These are phyloP conservation scores for Spirogloea muscicola DNA, from an alignment of 139 green algal species.

Conservation along the genomic window DNA sequence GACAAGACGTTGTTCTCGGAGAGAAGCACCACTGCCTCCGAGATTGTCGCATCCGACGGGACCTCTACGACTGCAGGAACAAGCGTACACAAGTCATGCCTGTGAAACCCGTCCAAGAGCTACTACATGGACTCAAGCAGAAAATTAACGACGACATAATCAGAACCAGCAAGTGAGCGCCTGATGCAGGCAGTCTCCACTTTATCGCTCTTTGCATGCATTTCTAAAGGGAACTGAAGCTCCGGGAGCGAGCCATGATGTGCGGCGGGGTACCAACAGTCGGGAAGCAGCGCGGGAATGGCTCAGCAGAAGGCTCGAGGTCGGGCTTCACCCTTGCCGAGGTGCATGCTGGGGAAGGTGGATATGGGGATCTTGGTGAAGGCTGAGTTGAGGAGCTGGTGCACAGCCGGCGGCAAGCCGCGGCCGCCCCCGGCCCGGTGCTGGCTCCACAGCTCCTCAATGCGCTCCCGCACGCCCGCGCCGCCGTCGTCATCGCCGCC, in stretches of 20 bases:
- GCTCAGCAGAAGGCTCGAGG: no score
- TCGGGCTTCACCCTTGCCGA: constrained; percentile 3
- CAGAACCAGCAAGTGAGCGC: no score
- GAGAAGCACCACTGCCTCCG: constrained; percentile 15
- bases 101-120: neutral
- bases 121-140: neutral
- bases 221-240: neutral
- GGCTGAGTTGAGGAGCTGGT: constrained; percentile 21
- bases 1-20: constrained; percentile 15
- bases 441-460: no score
- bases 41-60: constrained; percentile 14
- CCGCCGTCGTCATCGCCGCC: no score
- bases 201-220: neutral
- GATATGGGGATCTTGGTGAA: constrained; percentile 12
- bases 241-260: no score
- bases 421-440: no score
- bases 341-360: neutral
- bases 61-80: constrained; percentile 38
- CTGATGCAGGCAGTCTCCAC: no score
- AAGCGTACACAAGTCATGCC: no score
- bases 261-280: no score
- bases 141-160: no score
- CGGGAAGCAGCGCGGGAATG: no score
- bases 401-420: constrained; percentile 2
- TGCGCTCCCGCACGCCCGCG: no score